Evolutionary conservation across 805 yeast species (phyloP).

Genomic region (Nadsonia fulvescens): DNA sequence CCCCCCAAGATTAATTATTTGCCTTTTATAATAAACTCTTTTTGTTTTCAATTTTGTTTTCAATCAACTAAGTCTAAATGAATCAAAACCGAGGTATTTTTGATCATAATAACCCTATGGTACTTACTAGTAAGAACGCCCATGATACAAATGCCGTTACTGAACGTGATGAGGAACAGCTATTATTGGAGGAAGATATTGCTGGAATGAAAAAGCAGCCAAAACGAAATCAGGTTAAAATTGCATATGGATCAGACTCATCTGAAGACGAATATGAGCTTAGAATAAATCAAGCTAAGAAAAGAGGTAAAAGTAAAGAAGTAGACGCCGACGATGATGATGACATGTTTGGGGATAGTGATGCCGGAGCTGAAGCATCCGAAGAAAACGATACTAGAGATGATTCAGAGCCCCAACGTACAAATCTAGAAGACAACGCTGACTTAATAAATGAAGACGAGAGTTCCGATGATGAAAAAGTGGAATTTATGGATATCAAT

Average conservation of each 20-base stretch:
- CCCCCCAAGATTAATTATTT: too few species aligned
- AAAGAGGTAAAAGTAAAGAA: slow-evolving; percentile 9
- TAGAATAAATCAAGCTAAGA: slow-evolving; percentile 6
- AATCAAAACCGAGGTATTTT: slow-evolving; percentile 2
- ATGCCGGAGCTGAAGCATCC: slow-evolving; percentile 9
- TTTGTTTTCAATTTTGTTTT: too few species aligned
- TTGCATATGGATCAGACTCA: slow-evolving; percentile 13
- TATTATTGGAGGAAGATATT: slow-evolving; percentile 11
- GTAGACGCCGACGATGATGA: slow-evolving; percentile 20
- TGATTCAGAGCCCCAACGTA: too few species aligned
- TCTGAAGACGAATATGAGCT: slow-evolving; percentile 8
- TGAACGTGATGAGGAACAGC: slow-evolving; percentile 10
- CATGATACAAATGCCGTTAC: slow-evolving; percentile 8
- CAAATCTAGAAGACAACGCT: too few species aligned
- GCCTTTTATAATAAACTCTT: too few species aligned
- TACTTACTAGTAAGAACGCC: slow-evolving; percentile 6
- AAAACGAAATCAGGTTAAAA: slow-evolving; percentile 6
- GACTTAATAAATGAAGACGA: slow-evolving; percentile 14
- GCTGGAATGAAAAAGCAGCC: slow-evolving; percentile 7
- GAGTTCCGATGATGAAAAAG: slow-evolving; percentile 8
- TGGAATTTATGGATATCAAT: slow-evolving; percentile 20
- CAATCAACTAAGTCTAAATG: not conserved
- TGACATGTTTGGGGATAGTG: slow-evolving; percentile 13
- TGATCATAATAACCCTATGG: slow-evolving; percentile 13
- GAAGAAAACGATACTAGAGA: slow-evolving; percentile 3